Conservation (phyloP, 2,329 filamentous ascomycete genomes). For the Metarhizium robertsii region DNA sequence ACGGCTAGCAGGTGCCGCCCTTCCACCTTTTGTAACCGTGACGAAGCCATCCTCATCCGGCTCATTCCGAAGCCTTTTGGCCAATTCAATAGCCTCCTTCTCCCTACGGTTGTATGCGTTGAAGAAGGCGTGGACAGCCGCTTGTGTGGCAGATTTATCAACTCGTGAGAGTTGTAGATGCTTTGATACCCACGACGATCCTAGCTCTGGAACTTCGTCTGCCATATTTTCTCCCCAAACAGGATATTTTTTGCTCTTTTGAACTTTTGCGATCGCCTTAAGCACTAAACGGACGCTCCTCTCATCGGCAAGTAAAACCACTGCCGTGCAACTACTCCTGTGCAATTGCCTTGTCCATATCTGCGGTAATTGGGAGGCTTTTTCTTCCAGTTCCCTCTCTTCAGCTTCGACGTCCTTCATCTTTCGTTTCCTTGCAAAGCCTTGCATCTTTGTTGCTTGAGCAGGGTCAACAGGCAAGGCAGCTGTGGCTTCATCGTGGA, state of each 20-base stretch:
- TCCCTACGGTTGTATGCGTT: slow-evolving; percentile 65
- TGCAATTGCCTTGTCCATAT: slow-evolving; percentile 66
- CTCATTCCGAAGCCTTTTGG: slow-evolving; percentile 59
- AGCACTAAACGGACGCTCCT: slow-evolving; percentile 67
- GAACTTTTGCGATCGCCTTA: slow-evolving; percentile 59
- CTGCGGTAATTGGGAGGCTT: slow-evolving; percentile 53
- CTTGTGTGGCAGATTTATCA: slow-evolving; percentile 54
- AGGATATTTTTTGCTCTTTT: slow-evolving; percentile 51
- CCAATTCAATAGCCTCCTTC: slow-evolving; percentile 52
- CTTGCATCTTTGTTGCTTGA: slow-evolving; percentile 32
- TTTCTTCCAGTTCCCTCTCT: slow-evolving; percentile 43
- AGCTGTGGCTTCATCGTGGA: slow-evolving; percentile 52
- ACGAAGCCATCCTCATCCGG: slow-evolving; percentile 95
- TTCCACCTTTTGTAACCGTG: slow-evolving; percentile 74
- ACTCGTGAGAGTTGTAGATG: slow-evolving; percentile 69
- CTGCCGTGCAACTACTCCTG: slow-evolving; percentile 65
- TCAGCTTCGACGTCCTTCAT: slow-evolving; percentile 43
- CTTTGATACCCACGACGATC: slow-evolving; percentile 45
- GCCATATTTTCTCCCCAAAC: slow-evolving; percentile 57
- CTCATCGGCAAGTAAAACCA: slow-evolving; percentile 77
- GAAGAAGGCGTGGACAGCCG: slow-evolving; percentile 78
- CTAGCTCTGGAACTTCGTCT: slow-evolving; percentile 49
- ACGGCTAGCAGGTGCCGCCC: slow-evolving; percentile 62
- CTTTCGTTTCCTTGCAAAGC: slow-evolving; percentile 31
- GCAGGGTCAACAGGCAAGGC: slow-evolving; percentile 34